Evolutionary conservation across 768 basidiomycete genomes (phyloP).

Genomic region (Podaxis pistillaris): DNA sequence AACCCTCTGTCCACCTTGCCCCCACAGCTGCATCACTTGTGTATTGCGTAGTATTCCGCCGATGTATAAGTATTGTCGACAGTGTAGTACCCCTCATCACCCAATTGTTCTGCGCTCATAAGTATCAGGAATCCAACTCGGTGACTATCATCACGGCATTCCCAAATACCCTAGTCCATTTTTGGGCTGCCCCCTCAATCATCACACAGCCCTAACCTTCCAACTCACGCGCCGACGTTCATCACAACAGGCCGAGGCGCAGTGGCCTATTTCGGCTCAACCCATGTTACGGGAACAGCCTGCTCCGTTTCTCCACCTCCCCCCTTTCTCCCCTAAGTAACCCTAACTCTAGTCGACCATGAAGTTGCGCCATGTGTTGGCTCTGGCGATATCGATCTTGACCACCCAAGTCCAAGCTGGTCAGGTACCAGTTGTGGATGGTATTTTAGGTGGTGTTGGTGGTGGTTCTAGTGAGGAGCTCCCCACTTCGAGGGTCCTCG

Average conservation of each 20-base stretch:
- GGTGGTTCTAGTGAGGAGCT: not conserved
- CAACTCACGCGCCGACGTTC: not conserved
- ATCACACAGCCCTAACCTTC: not conserved
- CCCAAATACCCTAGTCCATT: not conserved
- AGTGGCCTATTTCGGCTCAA: not conserved
- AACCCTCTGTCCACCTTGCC: too few species aligned
- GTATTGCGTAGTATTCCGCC: too few species aligned
- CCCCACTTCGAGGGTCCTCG: constrained; percentile 9
- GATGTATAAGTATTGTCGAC: not conserved
- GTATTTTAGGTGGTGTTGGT: constrained; percentile 46
- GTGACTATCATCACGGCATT: not conserved
- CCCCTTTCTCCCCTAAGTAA: not conserved
- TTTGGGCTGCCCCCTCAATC: not conserved
- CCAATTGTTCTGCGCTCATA: not conserved
- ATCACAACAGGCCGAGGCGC: not conserved
- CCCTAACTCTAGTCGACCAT: not conserved
- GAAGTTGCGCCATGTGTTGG: constrained; percentile 2
- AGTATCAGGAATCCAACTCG: not conserved
- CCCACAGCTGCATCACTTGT: too few species aligned
- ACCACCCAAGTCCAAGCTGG: constrained; percentile 19
- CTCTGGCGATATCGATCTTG: not conserved
- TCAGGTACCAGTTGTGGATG: constrained; percentile 50
- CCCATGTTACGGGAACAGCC: not conserved
- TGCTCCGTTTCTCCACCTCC: not conserved
- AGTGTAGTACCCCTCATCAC: not conserved